Conservation (phyloP, 2,329 filamentous ascomycete species). For the Hansfordia pulvinata region DNA sequence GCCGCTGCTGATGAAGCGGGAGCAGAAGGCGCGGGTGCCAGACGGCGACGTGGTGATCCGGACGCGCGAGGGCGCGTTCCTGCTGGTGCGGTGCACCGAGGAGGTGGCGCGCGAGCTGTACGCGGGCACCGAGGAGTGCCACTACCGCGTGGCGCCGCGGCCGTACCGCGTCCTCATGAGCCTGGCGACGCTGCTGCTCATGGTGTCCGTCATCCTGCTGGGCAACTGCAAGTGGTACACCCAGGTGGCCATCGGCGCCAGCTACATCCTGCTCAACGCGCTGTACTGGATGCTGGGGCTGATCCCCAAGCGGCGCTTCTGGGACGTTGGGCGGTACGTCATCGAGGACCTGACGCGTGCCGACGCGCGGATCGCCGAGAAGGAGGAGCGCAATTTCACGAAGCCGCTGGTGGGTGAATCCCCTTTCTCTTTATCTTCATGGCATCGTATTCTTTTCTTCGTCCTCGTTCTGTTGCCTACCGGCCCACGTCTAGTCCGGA, state of each 20-base stretch:
- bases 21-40: slow-evolving; percentile 32
- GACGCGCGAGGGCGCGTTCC: slow-evolving; percentile 44
- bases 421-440: too few species aligned
- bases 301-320: slow-evolving; percentile 33
- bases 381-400: slow-evolving; percentile 30
- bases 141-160: slow-evolving; percentile 33
- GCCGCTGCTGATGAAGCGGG: slow-evolving; percentile 37
- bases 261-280: slow-evolving; percentile 46
- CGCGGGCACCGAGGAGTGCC: slow-evolving; percentile 44
- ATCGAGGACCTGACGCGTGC: slow-evolving; percentile 24
- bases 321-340: slow-evolving; percentile 42
- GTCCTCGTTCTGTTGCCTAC: too few species aligned
- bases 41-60: slow-evolving; percentile 46
- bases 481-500: too few species aligned
- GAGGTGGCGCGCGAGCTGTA: slow-evolving; percentile 50
- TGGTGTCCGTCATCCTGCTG: slow-evolving; percentile 45
- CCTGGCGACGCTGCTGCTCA: slow-evolving; percentile 43
- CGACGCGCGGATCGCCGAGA: slow-evolving; percentile 22
- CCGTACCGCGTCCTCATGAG: slow-evolving; percentile 40
- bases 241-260: slow-evolving; percentile 42
- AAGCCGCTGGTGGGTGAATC: too few species aligned
- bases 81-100: slow-evolving; percentile 43
- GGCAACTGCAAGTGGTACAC: slow-evolving; percentile 49
- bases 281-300: slow-evolving; percentile 43
- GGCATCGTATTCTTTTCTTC: too few species aligned